These are phyloP conservation scores for Rhodotorula toruloides DNA, from an alignment of 768 basidiomycete genomes.

Conservation along the genomic window DNA sequence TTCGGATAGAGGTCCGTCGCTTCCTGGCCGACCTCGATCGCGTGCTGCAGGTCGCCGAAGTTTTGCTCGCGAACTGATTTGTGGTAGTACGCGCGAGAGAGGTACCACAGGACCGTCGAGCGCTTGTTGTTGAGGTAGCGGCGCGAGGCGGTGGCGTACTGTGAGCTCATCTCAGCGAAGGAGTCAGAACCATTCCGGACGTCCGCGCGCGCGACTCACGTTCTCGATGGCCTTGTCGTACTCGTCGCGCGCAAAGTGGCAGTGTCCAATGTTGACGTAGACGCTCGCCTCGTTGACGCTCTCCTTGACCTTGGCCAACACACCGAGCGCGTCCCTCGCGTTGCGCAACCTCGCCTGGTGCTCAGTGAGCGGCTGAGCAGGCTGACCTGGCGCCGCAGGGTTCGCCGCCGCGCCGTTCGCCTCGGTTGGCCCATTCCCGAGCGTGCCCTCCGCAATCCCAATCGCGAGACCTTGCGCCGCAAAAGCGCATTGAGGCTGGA, in stretches of 20 bases:
- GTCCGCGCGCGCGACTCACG: conserved; percentile 51
- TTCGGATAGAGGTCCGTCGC: conserved; percentile 75
- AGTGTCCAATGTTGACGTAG: conserved; percentile 94
- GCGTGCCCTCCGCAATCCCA: conserved; percentile 81
- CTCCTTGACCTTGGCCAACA: conserved; percentile 88
- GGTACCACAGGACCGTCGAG: conserved; percentile 69
- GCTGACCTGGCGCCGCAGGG: conserved; percentile 50
- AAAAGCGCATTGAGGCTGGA: conserved; percentile 80
- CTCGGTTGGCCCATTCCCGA: conserved; percentile 53
- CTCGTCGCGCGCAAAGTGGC: conserved; percentile 85
- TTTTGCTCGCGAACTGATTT: conserved; percentile 87
- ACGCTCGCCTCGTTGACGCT: conserved; percentile 75
- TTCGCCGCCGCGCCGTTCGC: conserved; percentile 44
- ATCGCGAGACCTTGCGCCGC: conserved; percentile 96
- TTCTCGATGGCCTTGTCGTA: conserved; percentile 94
- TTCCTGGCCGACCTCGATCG: conserved; percentile 81
- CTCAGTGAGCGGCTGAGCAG: conserved; percentile 54
- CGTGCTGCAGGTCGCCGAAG: conserved; percentile 72
- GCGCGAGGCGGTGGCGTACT: conserved; percentile 89
- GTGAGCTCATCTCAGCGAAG: background rate
- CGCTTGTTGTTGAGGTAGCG: conserved; percentile 71
- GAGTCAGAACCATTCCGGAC: background rate
- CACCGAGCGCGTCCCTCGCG: conserved; percentile 76
- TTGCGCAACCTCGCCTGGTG: conserved; percentile 60
- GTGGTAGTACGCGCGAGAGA: conserved; percentile 88